Conservation (phyloP, 371 early-diverging fungal species). For the Conidiobolus incongruus region DNA sequence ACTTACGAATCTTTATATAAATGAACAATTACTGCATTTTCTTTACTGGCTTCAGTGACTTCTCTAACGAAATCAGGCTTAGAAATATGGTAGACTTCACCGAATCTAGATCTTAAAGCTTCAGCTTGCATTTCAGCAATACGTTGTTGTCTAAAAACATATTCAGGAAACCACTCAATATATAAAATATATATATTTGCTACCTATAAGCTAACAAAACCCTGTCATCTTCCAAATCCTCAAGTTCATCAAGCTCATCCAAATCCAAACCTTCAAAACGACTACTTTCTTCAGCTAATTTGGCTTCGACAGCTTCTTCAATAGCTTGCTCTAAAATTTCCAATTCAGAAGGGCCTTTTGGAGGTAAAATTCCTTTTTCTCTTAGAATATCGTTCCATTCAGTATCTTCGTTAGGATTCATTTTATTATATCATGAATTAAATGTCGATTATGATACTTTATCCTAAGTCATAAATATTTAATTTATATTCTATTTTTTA, state of each 20-base stretch:
- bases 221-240: constrained; percentile 63
- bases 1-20: constrained; percentile 48
- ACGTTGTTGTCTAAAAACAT: constrained; percentile 30
- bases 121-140: constrained; percentile 49
- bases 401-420: constrained; percentile 44
- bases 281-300: constrained; percentile 23
- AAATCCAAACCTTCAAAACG: constrained; percentile 32
- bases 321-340: constrained; percentile 46
- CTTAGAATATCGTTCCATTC: constrained; percentile 87
- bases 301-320: constrained; percentile 45
- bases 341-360: constrained; percentile 43
- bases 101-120: constrained; percentile 41
- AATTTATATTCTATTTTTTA: too few species aligned
- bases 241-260: constrained; percentile 80
- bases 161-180: not conserved
- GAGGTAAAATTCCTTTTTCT: constrained; percentile 70
- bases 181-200: not conserved
- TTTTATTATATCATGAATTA: too few species aligned
- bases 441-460: too few species aligned
- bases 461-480: too few species aligned
- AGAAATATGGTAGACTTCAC: constrained; percentile 61
- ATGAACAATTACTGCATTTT: constrained; percentile 46
- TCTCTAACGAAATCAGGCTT: constrained; percentile 76
- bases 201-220: constrained; percentile 54
- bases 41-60: constrained; percentile 75